Base-by-base conservation (phyloP, 2,329 filamentous ascomycete genomes). In the Trichoderma sp. region DNA sequence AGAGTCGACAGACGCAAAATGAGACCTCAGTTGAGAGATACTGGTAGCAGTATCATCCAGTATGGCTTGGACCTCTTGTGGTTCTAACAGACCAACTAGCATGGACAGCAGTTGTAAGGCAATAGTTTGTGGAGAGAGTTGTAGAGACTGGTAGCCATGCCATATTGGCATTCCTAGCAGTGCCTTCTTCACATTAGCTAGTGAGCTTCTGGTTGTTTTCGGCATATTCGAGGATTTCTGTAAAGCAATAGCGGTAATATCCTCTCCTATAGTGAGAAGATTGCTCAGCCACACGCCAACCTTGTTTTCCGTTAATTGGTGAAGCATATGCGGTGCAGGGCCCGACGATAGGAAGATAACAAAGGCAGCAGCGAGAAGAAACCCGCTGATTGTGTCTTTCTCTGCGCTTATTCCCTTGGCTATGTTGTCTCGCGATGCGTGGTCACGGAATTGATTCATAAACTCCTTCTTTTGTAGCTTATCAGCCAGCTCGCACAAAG, bases 211-310 rank as follows among this genome's bases (percentile, higher is more conserved):
- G 13, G 86, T 87, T 35, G 87, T 83, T 75, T 86, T 90, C 0
- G 92, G 90, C 76, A 94, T 84, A 72, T 93, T 94, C 69, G 81
- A 87, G 72, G 87, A 87, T 37, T 89, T 87, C 47, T 92, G 89
- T 71, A 85, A 87, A 0, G 86, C 85, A n/a, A 93, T 78, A 21
- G 80, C 79, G n/a, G 79, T 79, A 31, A 94, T 87, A 64, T 91
- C 88, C 16, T 83, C 80, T 13, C 84, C 76, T 19, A 80, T 76
- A 2, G 81, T 79, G 11, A 94, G 79, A 47, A 92, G 82, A 3
- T 80, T 81, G 49, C 81, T 79, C 13, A 94, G 78, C 52, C 91
- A 80, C n/a, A 78, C 76, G 4, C 86, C 82, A 27, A 89, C 81
- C 10, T 85, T 84, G 21, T 88, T 85, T 14, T 82, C 79, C 40